Evolutionary conservation across 2,329 filamentous ascomycete genomes (phyloP), one percentile per base, ranked within the genome.

Genomic region (Colletotrichum limetticola): DNA sequence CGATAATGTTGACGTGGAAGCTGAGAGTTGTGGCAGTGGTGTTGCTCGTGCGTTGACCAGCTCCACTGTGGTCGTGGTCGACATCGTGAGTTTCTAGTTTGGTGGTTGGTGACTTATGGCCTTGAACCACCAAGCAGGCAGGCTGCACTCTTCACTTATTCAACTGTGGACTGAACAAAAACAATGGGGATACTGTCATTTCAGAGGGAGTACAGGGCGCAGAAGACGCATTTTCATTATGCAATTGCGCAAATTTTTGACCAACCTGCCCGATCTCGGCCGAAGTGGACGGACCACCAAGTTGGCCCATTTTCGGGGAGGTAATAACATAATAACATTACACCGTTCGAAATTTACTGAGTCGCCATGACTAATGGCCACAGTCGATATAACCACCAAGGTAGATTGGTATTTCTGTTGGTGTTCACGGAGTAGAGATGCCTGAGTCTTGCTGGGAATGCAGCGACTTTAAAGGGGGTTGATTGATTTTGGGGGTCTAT

Each of bases 181-280:
- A 68, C 4, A 22, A n/a, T 1, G 28, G 46, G 28, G n/a, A 22
- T 24, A 11, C n/a, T 4, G 4, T 24, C 2, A n/a, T 26, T 14
- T 55, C 30, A 28, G 57, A 37, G 11, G 35, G 32, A 19, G 63
- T 30, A 5, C 5, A 49, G 35, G 53, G 53, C 52, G 53, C 37
- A 22, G 6, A 53, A 52, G 53, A 70, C 30, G 42, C 64, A 42
- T n/a, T 49, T 26, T 12, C 9, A 57, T 12, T 46, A 35, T n/a
- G 19, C 19, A 49, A 49, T 12, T 26, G 46, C 42, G 49, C 46
- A 71, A 67, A 62, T 56, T 66, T 58, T 68, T 28, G 28, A 52
- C 24, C 26, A 16, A 57, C 9, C 22, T n/a, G 46, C 68, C 68
- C 68, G 63, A 62, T 53, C 59, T 68, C 68, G 68, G 68, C 68